phyloP scores from a whole-genome alignment of 1,284 basidiomycete species.

The Ganoderma meredithae region DNA sequence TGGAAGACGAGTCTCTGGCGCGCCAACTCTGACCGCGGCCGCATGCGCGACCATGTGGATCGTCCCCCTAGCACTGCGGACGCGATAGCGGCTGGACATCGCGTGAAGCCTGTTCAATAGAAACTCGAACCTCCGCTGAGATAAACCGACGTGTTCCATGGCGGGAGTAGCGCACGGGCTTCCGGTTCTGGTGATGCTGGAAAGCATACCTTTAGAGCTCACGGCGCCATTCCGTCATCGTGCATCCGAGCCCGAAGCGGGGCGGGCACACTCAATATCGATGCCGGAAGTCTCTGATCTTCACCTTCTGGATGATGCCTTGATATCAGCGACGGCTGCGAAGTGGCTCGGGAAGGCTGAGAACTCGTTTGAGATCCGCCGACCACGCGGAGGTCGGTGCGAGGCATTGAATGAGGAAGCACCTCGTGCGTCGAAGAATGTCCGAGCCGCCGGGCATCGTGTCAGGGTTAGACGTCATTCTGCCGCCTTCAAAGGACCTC shows the following conservation, averaged over 20 bases:
- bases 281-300: background rate
- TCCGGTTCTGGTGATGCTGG: background rate
- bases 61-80: background rate
- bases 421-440: constrained; percentile 25
- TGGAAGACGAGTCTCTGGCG: background rate
- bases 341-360: background rate
- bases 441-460: constrained; percentile 22
- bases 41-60: constrained; percentile 1
- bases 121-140: background rate
- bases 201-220: background rate
- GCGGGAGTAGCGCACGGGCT: constrained; percentile 28
- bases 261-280: constrained; percentile 3
- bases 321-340: constrained; percentile 1
- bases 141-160: constrained; percentile 15
- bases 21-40: constrained; percentile 9
- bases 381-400: constrained; percentile 25
- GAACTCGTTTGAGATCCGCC: constrained; percentile 8
- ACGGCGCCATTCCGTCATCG: background rate
- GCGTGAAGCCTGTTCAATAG: constrained; percentile 5
- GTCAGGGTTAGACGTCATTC: constrained; percentile 8
- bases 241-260: constrained; percentile 10
- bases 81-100: constrained; percentile 9
- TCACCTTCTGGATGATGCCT: constrained; percentile 1
- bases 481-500: constrained; percentile 11
- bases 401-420: constrained; percentile 30